Conservation (phyloP, 257 asterid species). For the Nicotiana paniculata region DNA sequence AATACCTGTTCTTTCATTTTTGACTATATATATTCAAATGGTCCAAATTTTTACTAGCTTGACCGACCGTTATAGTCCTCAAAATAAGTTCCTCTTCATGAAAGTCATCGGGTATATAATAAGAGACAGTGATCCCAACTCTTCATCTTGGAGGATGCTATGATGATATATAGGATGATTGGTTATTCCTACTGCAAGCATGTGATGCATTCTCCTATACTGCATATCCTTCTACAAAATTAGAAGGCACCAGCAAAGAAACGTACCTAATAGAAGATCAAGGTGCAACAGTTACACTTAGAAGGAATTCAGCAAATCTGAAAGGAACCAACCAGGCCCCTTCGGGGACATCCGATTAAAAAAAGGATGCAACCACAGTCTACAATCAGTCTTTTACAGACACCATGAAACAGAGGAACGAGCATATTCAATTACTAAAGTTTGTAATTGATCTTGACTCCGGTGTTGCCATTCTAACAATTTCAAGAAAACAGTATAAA, state of each 20-base stretch:
- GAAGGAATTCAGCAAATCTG: not conserved
- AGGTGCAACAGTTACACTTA: not conserved
- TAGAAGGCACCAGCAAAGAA: not conserved
- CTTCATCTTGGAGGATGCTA: slow-evolving; percentile 8
- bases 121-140: slow-evolving; percentile 5
- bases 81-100: not conserved
- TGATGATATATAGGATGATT: not conserved
- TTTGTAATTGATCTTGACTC: not conserved
- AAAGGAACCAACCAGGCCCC: not conserved
- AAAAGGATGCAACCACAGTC: not conserved
- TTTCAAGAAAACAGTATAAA: not conserved
- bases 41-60: not conserved
- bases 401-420: not conserved
- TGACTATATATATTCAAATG: not conserved
- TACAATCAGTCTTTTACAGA: not conserved
- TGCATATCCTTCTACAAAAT: not conserved
- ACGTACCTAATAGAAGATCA: not conserved
- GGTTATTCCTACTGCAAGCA: not conserved
- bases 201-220: not conserved
- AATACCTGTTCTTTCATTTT: not conserved
- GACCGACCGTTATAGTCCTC: not conserved
- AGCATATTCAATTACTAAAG: not conserved
- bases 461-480: not conserved
- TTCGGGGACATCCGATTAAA: too few species aligned
- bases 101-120: not conserved